Base-by-base conservation (phyloP, 208 protist species). In the Leishmania braziliensis region DNA sequence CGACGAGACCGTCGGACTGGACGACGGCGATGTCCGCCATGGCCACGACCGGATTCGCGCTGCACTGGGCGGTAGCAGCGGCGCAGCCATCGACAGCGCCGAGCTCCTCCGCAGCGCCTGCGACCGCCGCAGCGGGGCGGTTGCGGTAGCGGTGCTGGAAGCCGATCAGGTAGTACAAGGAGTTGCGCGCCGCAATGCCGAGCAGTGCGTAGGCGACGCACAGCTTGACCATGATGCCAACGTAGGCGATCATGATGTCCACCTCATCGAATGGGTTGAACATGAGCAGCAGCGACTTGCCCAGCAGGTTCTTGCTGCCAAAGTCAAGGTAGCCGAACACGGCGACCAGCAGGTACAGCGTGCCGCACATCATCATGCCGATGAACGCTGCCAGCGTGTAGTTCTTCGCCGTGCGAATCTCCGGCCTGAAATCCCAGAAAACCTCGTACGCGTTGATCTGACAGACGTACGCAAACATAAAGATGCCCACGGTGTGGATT, bases 251-350 rank as follows among this genome's bases (percentile, higher is more conserved):
- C 48, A 84, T 78, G 48, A 95, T 63, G 39, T 89, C 80, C 12
- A 46, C 72, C 48, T 93, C 88, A 9, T 86, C 54, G 20, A 89
- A 29, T 16, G 92, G 91, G 81, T 92, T 79, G 84, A 91, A 95
- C 77, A 88, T 84, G 26, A 78, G 82, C 50, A 96, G 77, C 36
- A 94, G 88, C 46, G 88, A 91, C 29, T 87, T 90, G 77, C 75
- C 68, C 1, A 70, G 70, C 51, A 87, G 83, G 18, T 84, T 78
- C 36, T 75, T 20, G 60, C 63, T 72, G 53, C 84, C 88, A 84
- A 96, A 96, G 76, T 95, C 89, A 65, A 92, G 80, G 83, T 94
- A 93, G 16, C 91, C 92, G 68, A 94, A 92, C 48, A 95, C 76
- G 43, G 74, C 83, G 33, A 92, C 82, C 16, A 86, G 33, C 66